Conservation (phyloP, 2,329 filamentous ascomycete genomes). For the Colletotrichum caudatum region DNA sequence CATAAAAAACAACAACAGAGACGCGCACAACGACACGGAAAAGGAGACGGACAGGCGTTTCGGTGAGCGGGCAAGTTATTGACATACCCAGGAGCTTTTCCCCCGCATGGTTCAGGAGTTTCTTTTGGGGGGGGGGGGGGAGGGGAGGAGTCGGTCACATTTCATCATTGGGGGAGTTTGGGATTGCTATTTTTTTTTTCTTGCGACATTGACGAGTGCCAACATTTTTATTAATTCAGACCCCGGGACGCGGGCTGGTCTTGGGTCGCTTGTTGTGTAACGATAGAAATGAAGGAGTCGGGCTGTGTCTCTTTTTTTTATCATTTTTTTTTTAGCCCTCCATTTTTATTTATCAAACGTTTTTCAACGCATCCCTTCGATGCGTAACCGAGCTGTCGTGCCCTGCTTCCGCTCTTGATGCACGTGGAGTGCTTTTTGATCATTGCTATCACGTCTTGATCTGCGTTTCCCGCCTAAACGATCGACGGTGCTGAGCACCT, state of each 20-base stretch:
- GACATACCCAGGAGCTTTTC: constrained; percentile 4
- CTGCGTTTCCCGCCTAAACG: neutral
- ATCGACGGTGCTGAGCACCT: neutral
- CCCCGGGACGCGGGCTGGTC: neutral
- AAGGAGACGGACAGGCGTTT: constrained; percentile 22
- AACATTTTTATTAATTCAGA: neutral
- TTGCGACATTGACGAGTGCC: neutral
- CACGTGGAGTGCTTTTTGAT: neutral
- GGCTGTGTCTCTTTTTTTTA: neutral
- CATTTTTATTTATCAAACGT: neutral
- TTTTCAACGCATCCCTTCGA: neutral
- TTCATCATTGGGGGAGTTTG: constrained; percentile 20
- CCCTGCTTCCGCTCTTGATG: neutral
- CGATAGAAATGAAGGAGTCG: constrained; percentile 4
- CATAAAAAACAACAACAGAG: constrained; percentile 20
- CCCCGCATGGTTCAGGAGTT: constrained; percentile 12
- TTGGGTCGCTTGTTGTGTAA: constrained; percentile 11
- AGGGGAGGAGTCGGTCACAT: neutral
- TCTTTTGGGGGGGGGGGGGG: neutral
- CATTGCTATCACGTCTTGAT: neutral
- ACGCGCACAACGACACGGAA: constrained; percentile 18
- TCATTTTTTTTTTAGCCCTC: neutral
- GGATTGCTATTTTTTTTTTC: constrained; percentile 11
- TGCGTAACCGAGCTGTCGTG: neutral
- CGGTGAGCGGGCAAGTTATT: neutral